Evolutionary conservation across 192 early-diverging fungal species (phyloP).

Genomic region (Coemansia sp.): DNA sequence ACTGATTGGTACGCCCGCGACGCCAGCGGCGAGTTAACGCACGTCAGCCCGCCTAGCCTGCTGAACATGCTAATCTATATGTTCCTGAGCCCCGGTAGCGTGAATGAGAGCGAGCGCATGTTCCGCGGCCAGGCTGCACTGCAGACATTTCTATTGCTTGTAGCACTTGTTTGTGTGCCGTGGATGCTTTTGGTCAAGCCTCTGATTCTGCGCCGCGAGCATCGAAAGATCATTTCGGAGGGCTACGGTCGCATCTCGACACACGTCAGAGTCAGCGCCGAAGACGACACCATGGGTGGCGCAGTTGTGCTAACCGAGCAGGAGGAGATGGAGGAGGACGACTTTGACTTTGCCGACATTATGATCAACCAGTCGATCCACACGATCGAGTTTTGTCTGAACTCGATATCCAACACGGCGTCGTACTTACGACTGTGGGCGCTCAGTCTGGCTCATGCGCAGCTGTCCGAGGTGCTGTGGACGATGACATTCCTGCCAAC

Average conservation of each 20-base stretch:
- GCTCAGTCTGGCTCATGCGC: slow-evolving; percentile 94
- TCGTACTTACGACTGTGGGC: slow-evolving; percentile 99
- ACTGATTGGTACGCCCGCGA: slow-evolving; percentile 84
- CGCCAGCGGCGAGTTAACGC: slow-evolving; percentile 60
- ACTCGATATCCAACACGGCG: slow-evolving; percentile 97
- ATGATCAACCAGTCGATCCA: slow-evolving; percentile 99
- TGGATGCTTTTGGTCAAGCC: slow-evolving; percentile 98
- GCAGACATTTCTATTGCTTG: slow-evolving; percentile 76
- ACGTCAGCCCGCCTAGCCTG: slow-evolving; percentile 85
- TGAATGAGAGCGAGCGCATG: slow-evolving; percentile 67
- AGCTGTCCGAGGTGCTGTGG: slow-evolving; percentile 97
- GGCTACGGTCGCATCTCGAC: slow-evolving; percentile 73
- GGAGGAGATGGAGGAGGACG: slow-evolving; percentile 67
- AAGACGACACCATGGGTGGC: slow-evolving; percentile 43
- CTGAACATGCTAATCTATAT: slow-evolving; percentile 99
- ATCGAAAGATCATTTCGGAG: slow-evolving; percentile 68
- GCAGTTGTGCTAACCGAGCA: slow-evolving; percentile 59
- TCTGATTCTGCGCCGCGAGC: slow-evolving; percentile 77
- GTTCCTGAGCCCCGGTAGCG: slow-evolving; percentile 90
- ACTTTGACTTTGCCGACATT: slow-evolving; percentile 93
- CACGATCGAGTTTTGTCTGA: slow-evolving; percentile 97
- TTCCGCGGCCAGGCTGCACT: slow-evolving; percentile 85
- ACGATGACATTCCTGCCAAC: slow-evolving; percentile 71
- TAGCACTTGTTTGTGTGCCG: slow-evolving; percentile 89
- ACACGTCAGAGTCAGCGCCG: slow-evolving; percentile 53